Percentiles rank a stretch among this genome's conserved stretches.
phyloP scores from a whole-genome alignment of 352 stramenopile species.

The Globisporangium rhizosaccharum region DNA sequence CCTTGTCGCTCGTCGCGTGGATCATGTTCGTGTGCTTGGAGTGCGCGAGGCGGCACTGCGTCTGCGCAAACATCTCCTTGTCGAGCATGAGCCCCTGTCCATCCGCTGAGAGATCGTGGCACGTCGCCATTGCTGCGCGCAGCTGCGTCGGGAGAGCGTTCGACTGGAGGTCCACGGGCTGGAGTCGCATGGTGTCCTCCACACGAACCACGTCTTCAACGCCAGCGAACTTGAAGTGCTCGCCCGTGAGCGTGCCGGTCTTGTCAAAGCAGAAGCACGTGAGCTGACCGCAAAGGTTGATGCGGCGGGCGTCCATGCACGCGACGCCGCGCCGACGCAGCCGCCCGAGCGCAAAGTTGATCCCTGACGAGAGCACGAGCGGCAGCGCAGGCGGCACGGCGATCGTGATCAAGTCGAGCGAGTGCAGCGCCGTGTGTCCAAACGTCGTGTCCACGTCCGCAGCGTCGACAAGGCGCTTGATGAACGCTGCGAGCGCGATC shows the following conservation, averaged over 20 bases:
- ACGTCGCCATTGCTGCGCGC: conserved; percentile 32
- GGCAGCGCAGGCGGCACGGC: conserved; percentile 46
- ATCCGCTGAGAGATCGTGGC: conserved; percentile 33
- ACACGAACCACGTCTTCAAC: conserved; percentile 3
- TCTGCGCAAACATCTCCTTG: conserved; percentile 42
- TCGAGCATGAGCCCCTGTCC: conserved; percentile 46
- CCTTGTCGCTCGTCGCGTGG: conserved; percentile 1
- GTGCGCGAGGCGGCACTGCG: conserved; percentile 23
- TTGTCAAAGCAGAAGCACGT: conserved; percentile 82
- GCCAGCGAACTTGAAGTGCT: conserved; percentile 50
- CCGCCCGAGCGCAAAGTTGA: conserved; percentile 44
- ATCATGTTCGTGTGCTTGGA: conserved; percentile 19
- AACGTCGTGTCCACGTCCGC: conserved; percentile 17
- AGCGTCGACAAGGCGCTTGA: conserved; percentile 37
- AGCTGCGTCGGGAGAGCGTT: too few relatives aligned
- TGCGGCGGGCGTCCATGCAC: conserved; percentile 57
- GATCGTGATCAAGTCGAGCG: conserved; percentile 59
- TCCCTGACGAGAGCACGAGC: conserved; percentile 47
- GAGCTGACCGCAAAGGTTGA: conserved; percentile 65
- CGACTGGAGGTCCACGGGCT: neutral
- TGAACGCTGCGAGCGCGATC: conserved; percentile 3
- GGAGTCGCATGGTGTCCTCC: neutral
- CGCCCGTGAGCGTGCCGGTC: conserved; percentile 67
- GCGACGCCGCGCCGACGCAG: conserved; percentile 36
- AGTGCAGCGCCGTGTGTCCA: conserved; percentile 13